phyloP scores from a whole-genome alignment of 352 stramenopile genomes.

The Phytopythium sindhum region DNA sequence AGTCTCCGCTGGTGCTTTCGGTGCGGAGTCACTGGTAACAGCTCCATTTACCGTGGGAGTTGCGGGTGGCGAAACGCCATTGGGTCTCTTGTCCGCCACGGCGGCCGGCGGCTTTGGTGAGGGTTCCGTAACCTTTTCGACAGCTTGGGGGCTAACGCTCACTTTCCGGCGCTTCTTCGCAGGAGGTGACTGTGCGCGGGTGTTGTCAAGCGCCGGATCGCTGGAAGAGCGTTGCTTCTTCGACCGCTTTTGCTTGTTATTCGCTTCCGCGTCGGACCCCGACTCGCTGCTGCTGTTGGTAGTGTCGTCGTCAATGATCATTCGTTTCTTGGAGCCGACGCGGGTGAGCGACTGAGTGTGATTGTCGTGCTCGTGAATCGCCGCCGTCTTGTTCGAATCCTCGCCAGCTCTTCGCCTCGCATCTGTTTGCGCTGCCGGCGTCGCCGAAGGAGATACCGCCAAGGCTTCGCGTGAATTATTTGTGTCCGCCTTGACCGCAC shows the following conservation, averaged over 20 bases:
- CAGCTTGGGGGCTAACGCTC: background rate
- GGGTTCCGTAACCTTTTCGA: background rate
- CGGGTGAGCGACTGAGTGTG: background rate
- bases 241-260: constrained; percentile 16
- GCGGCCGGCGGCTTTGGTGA: background rate
- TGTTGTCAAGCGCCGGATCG: background rate
- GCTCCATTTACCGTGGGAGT: background rate
- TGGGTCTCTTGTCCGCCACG: background rate
- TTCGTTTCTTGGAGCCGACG: constrained; percentile 45
- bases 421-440: background rate
- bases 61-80: background rate
- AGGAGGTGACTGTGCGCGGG: background rate
- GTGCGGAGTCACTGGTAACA: background rate
- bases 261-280: constrained; percentile 8
- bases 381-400: background rate
- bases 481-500: background rate
- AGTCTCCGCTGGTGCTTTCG: background rate
- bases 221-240: constrained; percentile 6
- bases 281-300: constrained; percentile 42
- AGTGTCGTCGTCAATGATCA: constrained; percentile 63
- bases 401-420: background rate
- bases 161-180: constrained; percentile 4
- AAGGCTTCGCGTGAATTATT: background rate
- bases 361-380: background rate
- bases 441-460: background rate